Conservation (phyloP, 176 grass and related monocot genomes). For the Rhynchospora breviuscula region DNA sequence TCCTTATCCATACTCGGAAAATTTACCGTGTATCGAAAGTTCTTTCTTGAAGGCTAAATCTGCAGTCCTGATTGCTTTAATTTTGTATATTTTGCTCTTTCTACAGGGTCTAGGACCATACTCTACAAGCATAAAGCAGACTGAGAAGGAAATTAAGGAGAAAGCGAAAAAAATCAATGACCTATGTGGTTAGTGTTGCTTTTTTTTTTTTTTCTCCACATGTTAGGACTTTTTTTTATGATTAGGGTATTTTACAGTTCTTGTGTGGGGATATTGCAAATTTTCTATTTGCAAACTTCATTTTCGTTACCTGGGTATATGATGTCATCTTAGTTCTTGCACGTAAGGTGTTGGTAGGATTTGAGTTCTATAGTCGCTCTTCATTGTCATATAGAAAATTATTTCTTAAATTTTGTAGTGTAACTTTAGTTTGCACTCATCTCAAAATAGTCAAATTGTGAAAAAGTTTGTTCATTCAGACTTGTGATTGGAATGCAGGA, state of each 20-base stretch:
- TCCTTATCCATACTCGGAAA: neutral
- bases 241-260: neutral
- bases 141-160: slow-evolving; percentile 92
- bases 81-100: neutral
- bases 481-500: slow-evolving; percentile 39
- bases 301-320: neutral
- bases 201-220: neutral
- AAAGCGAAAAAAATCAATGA: slow-evolving; percentile 85
- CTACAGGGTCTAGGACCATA: slow-evolving; percentile 81
- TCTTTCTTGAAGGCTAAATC: neutral
- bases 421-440: neutral
- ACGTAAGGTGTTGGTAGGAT: neutral
- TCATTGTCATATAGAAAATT: neutral
- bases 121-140: slow-evolving; percentile 76
- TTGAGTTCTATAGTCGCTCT: neutral
- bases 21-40: neutral
- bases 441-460: neutral
- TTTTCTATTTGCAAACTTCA: neutral
- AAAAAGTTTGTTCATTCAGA: slow-evolving; percentile 12
- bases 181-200: slow-evolving; percentile 48
- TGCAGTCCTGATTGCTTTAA: slow-evolving; percentile 15
- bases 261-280: neutral
- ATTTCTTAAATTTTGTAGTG: neutral
- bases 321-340: neutral
- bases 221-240: neutral